Percentiles rank a stretch among this genome's conserved stretches.
Conservation (phyloP, 2,329 filamentous ascomycete species). For the Cytospora piceicola region DNA sequence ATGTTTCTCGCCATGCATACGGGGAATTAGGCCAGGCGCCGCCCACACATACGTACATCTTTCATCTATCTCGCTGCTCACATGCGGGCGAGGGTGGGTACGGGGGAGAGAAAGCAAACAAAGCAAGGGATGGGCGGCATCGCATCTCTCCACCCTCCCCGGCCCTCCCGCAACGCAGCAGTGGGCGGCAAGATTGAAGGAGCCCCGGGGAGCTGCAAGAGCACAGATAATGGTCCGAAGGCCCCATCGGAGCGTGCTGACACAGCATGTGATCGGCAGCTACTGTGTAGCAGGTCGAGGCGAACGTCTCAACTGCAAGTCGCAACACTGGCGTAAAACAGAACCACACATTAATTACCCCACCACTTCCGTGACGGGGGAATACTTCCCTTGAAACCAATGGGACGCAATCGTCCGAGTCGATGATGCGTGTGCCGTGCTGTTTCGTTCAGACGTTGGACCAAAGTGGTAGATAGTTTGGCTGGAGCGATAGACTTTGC, state of each 20-base stretch:
- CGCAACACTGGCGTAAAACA: not conserved
- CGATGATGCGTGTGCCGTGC: not conserved
- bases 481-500: not conserved
- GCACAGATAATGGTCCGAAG: conserved; percentile 14
- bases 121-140: not conserved
- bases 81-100: no score
- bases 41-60: no score
- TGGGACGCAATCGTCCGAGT: not conserved
- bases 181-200: conserved; percentile 20
- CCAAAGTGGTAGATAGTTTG: not conserved
- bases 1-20: no score
- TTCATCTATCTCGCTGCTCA: no score
- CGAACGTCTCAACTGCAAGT: not conserved
- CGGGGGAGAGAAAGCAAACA: no score
- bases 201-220: conserved; percentile 17
- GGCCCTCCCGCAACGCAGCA: not conserved
- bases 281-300: not conserved
- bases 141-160: not conserved
- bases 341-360: not conserved
- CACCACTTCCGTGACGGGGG: not conserved
- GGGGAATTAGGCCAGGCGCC: no score
- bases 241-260: not conserved
- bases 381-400: not conserved
- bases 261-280: not conserved
- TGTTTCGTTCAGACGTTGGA: not conserved